Evolutionary conservation across 2,329 filamentous ascomycete genomes (phyloP), one percentile per base, ranked within the genome.

Genomic region (Aspergillus latus): DNA sequence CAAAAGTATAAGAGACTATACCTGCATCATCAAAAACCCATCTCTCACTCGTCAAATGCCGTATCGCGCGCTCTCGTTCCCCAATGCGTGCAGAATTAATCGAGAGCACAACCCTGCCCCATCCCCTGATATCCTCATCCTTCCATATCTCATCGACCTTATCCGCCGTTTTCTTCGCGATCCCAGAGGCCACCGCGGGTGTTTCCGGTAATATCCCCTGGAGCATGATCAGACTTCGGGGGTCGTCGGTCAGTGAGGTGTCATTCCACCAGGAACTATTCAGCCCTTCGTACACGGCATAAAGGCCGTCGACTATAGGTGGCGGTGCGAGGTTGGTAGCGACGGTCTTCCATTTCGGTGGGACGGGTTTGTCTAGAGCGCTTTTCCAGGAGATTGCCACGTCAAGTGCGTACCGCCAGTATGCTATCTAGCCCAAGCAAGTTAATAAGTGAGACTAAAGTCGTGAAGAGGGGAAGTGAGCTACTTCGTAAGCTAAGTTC

Each of bases 11-110:
- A 40, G 13, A 4, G 3, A 28, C n/a, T 13, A 29, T 21, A 59
- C 59, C 59, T 36, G 59, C 59, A 54, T 59, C 59, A 49, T 61
- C 59, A 44, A 61, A 61, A 7, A 16, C 52, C 59, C 59, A 61
- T 28, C 55, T 59, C 13, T 58, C 57, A 49, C 50, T 59, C 13
- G 59, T 54, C 13, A 61, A 8, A 48, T 61, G 59, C 29, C 54
- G 47, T 16, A 56, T 43, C 3, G 57, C 59, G 15, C 49, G 15
- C 6, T 59, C 57, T 2, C 48, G 51, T 5, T 54, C 49, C 9
- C 59, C 59, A 34, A 59, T 30, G 3, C 59, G 44, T 30, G 59
- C 59, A 10, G 51, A 44, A 30, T 61, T 61, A 32, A 61, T 61
- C 2, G 59, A 54, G 0, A 61, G 57, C 4, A 61, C 54, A 2